phyloP scores from a whole-genome alignment of 257 asterid species.

The Nicotiana tomentosiformis region DNA sequence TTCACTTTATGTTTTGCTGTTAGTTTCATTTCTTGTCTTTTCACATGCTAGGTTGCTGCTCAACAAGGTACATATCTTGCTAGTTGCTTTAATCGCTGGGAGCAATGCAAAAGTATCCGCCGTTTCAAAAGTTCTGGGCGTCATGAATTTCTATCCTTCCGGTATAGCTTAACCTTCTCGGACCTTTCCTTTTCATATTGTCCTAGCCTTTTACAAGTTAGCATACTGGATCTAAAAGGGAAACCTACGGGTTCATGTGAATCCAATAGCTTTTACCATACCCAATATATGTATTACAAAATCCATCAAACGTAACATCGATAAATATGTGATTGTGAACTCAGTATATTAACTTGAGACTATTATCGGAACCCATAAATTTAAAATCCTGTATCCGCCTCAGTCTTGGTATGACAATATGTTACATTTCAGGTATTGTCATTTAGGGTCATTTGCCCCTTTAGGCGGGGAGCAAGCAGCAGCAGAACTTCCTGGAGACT shows the following conservation, averaged over 20 bases:
- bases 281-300: no score
- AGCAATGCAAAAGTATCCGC: conserved; percentile 61
- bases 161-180: conserved; percentile 28
- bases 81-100: conserved; percentile 89
- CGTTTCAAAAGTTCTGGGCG: conserved; percentile 91
- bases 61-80: conserved; percentile 96
- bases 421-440: conserved; percentile 58
- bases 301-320: no score
- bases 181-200: not conserved
- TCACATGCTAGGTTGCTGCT: conserved; percentile 68
- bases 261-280: no score
- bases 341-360: no score
- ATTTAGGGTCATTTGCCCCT: conserved; percentile 93
- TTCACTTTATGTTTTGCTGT: no score
- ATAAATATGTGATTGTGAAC: no score
- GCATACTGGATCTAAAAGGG: not conserved
- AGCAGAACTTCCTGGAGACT: conserved; percentile 96
- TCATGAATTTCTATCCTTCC: conserved; percentile 84
- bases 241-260: no score
- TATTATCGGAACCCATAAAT: no score
- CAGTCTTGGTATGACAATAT: not conserved
- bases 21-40: no score
- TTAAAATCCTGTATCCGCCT: no score
- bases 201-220: not conserved
- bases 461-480: conserved; percentile 97